Percentiles rank a stretch among this genome's conserved stretches.
These are phyloP conservation scores for Xylariaceae sp. DNA, from an alignment of 2,329 filamentous ascomycete genomes.

Conservation along the genomic window DNA sequence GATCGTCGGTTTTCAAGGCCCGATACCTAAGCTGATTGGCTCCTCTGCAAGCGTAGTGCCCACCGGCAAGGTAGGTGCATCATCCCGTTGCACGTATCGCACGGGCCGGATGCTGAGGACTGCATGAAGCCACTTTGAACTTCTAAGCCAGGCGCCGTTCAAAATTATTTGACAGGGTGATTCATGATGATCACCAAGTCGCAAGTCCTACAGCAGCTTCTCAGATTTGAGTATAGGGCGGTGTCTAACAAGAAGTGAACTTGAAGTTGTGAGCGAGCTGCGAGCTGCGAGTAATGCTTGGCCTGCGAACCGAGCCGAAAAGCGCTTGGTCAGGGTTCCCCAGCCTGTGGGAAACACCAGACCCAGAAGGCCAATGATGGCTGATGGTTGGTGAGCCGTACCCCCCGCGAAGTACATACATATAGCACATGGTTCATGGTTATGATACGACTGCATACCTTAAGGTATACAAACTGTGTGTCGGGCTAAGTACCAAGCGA, in stretches of 20 bases:
- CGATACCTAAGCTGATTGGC: background rate
- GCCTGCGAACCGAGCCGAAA: too few relatives aligned
- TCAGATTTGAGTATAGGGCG: too few relatives aligned
- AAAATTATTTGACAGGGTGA: too few relatives aligned
- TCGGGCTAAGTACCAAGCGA: background rate
- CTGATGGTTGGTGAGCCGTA: too few relatives aligned
- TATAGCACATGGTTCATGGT: too few relatives aligned
- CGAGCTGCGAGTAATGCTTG: background rate
- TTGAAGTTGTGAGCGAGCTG: background rate
- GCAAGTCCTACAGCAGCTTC: too few relatives aligned
- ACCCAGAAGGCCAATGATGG: background rate
- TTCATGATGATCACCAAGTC: too few relatives aligned
- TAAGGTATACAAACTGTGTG: too few relatives aligned
- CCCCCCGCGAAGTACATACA: too few relatives aligned
- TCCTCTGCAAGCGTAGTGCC: background rate
- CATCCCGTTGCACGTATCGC: slow-evolving; percentile 1
- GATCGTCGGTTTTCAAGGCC: background rate
- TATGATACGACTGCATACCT: too few relatives aligned
- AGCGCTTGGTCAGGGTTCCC: slow-evolving; percentile 1
- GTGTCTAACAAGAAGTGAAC: too few relatives aligned
- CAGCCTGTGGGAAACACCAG: slow-evolving; percentile 1
- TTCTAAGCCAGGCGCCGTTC: too few relatives aligned
- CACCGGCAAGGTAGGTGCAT: slow-evolving; percentile 5
- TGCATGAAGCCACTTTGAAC: background rate
- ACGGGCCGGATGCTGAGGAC: background rate